Base-by-base conservation (phyloP, 495 filamentous ascomycete genomes). In the Annulohypoxylon maeteangense region DNA sequence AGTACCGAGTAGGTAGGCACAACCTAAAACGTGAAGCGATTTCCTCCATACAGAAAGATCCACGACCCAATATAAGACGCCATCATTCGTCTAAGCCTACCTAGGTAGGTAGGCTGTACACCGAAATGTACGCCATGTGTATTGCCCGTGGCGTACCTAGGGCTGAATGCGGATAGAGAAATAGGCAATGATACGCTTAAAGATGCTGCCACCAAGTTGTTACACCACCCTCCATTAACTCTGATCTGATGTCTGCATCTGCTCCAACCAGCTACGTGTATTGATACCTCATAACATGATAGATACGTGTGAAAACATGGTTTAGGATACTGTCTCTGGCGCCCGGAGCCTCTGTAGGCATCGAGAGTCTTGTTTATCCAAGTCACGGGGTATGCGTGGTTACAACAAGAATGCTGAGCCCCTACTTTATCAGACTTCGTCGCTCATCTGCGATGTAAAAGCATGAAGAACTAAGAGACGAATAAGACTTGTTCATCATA, bases 171-270 rank as follows among this genome's bases (percentile, higher is more conserved):
- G 10, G 32, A 1, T 36, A 25, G 45, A n/a, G 36, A 40, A 14
- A 23, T 27, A 51, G 22, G 42, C 2, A n/a, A 27, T 12, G 11
- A 14, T 27, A 11, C n/a, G 40, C 23, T 7, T 2, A 29, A n/a
- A 7, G 23, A 27, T 6, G 29, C 2, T 25, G 1, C 11, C 18
- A 34, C 8, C 27, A 55, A 29, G 2, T 3, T 8, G n/a, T 22
- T 44, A 44, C 42, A 22, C 32, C 23, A 44, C 53, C 31, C 8
- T 48, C 47, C 54, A 47, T 12, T 4, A 47, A 25, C n/a, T n/a
- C n/a, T 56, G 11, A n/a, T 45, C 44, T 10, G 7, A 22, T 25
- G 58, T 71, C n/a, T 34, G 38, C 58, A 71, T 63, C 57, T 67
- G 40, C 58, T 58, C 36, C 10, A 63, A 63, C 6, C 5, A 67